Conservation (phyloP, 805 yeast species). For the Ogataea zsoltii region DNA sequence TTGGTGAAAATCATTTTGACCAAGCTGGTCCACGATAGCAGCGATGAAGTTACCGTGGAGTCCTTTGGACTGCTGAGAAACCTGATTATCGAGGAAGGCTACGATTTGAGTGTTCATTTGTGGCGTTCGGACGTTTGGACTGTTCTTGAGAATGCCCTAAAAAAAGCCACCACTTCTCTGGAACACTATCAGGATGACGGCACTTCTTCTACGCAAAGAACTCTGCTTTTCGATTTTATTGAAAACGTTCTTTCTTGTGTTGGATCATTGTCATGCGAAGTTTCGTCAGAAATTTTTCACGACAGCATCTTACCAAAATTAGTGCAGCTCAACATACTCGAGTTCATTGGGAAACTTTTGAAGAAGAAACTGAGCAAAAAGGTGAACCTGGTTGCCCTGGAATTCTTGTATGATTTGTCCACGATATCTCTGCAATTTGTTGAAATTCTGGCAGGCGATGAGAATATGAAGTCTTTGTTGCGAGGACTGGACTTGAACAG, state of each 20-base stretch:
- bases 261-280: conserved; percentile 59
- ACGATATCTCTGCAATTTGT: conserved; percentile 31
- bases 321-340: conserved; percentile 29
- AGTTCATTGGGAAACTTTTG: conserved; percentile 40
- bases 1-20: conserved; percentile 64
- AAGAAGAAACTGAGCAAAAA: conserved; percentile 34
- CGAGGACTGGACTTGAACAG: conserved; percentile 9
- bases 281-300: conserved; percentile 54
- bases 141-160: conserved; percentile 51
- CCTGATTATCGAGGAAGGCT: conserved; percentile 82
- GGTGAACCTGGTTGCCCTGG: conserved; percentile 23
- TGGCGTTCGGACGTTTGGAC: conserved; percentile 83
- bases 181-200: conserved; percentile 37
- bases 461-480: conserved; percentile 12
- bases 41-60: conserved; percentile 77
- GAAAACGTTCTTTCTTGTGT: conserved; percentile 74
- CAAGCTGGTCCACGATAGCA: conserved; percentile 62
- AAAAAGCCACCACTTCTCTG: conserved; percentile 52
- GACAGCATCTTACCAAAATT: conserved; percentile 26
- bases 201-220: conserved; percentile 34
- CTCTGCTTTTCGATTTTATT: conserved; percentile 60
- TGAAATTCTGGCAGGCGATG: conserved; percentile 19
- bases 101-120: conserved; percentile 69
- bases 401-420: conserved; percentile 33
- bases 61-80: conserved; percentile 81